Evolutionary conservation across 1,284 basidiomycete genomes (phyloP), one percentile per base, ranked within the genome.

Genomic region (Abortiporus biennis): DNA sequence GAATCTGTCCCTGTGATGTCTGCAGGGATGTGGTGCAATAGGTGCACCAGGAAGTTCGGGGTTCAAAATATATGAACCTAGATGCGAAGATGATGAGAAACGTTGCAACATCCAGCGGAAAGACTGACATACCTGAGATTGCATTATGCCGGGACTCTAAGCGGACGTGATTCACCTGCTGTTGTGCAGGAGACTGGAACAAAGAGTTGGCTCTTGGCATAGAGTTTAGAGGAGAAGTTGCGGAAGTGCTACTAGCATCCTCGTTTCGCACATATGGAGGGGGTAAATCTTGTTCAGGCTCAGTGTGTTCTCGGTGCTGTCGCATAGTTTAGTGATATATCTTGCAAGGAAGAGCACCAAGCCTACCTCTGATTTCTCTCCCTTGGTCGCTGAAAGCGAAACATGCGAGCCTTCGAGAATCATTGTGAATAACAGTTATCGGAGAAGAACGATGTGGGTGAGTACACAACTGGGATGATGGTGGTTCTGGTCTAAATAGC

Each of bases 141-240:
- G 45, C 13, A 33, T 45, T 49, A 25, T 49, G 45, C 33, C 45
- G 48, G 4, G 47, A 47, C n/a, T 43, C 33, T 13, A 51, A 37
- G 13, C 39, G 42, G 9, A 51, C 32, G 36, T 44, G 39, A 35
- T 51, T 51, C 19, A 47, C 45, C 32, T 49, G 47, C 38, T 51
- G 50, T 33, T 51, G 43, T 8, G 38, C 38, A 15, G 41, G 23
- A 6, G 47, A 43, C 31, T 47, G 43, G 30, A 51, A 49, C n/a
- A 49, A 40, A 11, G 47, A 49, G 33, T 46, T 43, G 21, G 13
- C 4, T 24, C 12, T 24, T 8, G 23, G n/a, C 6, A 11, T 13
- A 6, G 20, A 5, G 25, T 8, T 15, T 15, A n/a, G 16, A 36
- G 16, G 5, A 5, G 35, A 36, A 22, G 35, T 21, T 17, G 35